Conservation (phyloP, 768 basidiomycete species). For the Amanita rubescens region DNA sequence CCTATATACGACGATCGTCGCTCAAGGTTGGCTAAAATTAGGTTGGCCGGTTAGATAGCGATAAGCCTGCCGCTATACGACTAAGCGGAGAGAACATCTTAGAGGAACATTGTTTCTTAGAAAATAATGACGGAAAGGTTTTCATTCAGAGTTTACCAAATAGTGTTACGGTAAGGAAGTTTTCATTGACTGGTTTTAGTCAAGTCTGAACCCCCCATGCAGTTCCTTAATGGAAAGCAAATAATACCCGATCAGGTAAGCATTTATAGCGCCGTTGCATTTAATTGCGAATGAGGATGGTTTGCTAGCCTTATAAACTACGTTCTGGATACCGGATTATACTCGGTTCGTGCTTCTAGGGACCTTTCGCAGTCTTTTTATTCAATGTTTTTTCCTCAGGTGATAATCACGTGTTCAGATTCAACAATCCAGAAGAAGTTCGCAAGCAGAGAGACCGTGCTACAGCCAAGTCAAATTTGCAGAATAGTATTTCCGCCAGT, state of each 20-base stretch:
- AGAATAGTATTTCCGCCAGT: slow-evolving; percentile 53
- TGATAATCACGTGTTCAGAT: slow-evolving; percentile 96
- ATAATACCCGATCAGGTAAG: slow-evolving; percentile 68
- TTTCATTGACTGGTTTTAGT: slow-evolving; percentile 6
- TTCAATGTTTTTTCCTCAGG: slow-evolving; percentile 29
- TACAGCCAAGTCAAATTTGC: slow-evolving; percentile 61
- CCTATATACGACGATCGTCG: slow-evolving; percentile 6
- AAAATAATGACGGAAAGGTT: slow-evolving; percentile 81
- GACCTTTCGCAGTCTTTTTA: slow-evolving; percentile 9
- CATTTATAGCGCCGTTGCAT: neutral
- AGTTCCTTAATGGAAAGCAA: slow-evolving; percentile 95
- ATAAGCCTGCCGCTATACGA: slow-evolving; percentile 78
- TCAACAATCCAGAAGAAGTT: slow-evolving; percentile 93
- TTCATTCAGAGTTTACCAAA: slow-evolving; percentile 71
- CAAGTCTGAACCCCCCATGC: too few species aligned
- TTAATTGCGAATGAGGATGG: neutral
- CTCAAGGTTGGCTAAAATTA: slow-evolving; percentile 20
- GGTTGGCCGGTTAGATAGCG: slow-evolving; percentile 85
- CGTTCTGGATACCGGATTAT: slow-evolving; percentile 96
- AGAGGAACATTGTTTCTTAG: slow-evolving; percentile 89
- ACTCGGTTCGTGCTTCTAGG: slow-evolving; percentile 52
- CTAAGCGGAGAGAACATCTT: slow-evolving; percentile 89
- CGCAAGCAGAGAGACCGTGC: slow-evolving; percentile 85
- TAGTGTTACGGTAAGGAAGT: slow-evolving; percentile 66
- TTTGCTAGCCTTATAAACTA: slow-evolving; percentile 63